Percentiles rank a stretch among this genome's conserved stretches.
phyloP scores from a whole-genome alignment of 1,139 yeast species.

The Sugiyamaella neomexicana region DNA sequence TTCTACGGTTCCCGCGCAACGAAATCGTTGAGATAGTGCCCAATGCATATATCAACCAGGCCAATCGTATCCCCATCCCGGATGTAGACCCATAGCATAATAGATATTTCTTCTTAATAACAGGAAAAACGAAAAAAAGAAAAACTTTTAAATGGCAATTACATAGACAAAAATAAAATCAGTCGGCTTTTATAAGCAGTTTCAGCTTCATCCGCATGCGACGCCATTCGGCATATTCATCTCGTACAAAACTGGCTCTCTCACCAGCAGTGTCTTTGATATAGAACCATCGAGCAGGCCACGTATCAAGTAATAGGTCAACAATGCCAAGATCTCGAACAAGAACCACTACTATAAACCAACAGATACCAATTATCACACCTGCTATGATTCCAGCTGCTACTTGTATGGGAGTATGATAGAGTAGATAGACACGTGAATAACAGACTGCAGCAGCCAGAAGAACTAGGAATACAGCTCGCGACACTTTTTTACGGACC shows the following conservation, averaged over 20 bases:
- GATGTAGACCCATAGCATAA: constrained; percentile 29
- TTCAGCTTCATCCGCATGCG: constrained; percentile 35
- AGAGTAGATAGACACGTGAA: constrained; percentile 75
- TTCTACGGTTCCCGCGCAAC: constrained; percentile 69
- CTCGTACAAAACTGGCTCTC: constrained; percentile 35
- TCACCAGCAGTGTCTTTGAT: constrained; percentile 43
- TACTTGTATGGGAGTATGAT: constrained; percentile 76
- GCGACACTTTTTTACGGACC: constrained; percentile 33
- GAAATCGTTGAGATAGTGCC: constrained; percentile 86
- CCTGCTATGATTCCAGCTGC: constrained; percentile 72
- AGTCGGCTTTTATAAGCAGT: constrained; percentile 34
- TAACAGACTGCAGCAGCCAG: constrained; percentile 57
- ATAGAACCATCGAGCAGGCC: constrained; percentile 39
- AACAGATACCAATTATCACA: constrained; percentile 53
- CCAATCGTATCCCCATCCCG: constrained; percentile 52
- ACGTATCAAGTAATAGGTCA: constrained; percentile 37
- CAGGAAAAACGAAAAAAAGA: not conserved
- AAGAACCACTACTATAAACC: constrained; percentile 55
- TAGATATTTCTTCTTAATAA: not conserved
- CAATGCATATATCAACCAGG: constrained; percentile 80
- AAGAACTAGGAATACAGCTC: constrained; percentile 29
- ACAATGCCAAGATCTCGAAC: constrained; percentile 41
- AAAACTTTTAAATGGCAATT: constrained; percentile 13
- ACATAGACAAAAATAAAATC: not conserved
- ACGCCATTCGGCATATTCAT: constrained; percentile 40